Base-by-base conservation (phyloP, 208 protist genomes). In the Porcisia deanei region DNA sequence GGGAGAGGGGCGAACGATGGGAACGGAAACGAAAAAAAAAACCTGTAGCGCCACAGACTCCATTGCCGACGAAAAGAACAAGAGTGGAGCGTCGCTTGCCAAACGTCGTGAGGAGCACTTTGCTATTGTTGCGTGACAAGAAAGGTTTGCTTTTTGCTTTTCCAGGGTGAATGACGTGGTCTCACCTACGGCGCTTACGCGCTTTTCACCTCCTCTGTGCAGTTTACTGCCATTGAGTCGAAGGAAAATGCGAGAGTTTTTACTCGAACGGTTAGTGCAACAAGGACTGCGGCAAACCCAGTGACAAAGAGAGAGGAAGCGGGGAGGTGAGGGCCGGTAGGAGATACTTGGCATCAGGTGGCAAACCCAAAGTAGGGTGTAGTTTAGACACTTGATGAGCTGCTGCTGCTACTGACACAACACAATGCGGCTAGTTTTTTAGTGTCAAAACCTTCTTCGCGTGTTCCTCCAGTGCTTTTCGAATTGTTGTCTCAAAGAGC, bases 391-490 rank as follows among this genome's bases (percentile, higher is more conserved):
- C 60, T 25, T 45, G 25, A 65, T 43, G 37, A 43, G 16, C 37
- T 39, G 60, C 60, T 54, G 6, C 39, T 20, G 20, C 6, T 10
- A 67, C 25, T n/a, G 60, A 2, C 2, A n/a, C 25, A 30, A 43
- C 47, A 57, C 47, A 30, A 45, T 43, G 47, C 30, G 55, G 41
- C 57, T 73, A 86, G 57, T 25, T 82, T 71, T 91, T 81, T 12
- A 91, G 71, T 14, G 72, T 81, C 60, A 91, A 70, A 73, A 88
- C 88, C 41, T 85, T 71, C 52, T 73, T 73, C 2, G 91, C 91
- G 58, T 93, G 87, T 54, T 91, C 81, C 66, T 88, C 81, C 60
- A 95, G 71, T 5, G 86, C 76, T 10, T 61, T 63, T 16, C 88
- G 84, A 43, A 96, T 34, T 14, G 75, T 71, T 2, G 72, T 77